Evolutionary conservation across 192 early-diverging fungal genomes (phyloP).

Genomic region (Coemansia sp.): DNA sequence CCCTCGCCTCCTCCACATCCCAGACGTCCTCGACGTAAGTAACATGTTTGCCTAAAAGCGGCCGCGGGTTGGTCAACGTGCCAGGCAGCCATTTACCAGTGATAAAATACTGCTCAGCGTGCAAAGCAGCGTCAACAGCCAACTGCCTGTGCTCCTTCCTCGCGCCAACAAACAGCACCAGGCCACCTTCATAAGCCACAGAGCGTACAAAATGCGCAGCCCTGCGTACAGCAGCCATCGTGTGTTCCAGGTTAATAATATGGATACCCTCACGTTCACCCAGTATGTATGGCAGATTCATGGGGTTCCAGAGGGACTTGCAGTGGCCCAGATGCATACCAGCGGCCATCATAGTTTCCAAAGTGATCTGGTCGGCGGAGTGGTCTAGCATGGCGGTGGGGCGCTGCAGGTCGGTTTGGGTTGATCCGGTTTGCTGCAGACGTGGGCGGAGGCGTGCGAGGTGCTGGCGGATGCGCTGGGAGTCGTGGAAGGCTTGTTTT

Average conservation of each 20-base stretch:
- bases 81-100: constrained; percentile 82
- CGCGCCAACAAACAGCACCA: constrained; percentile 83
- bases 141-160: constrained; percentile 63
- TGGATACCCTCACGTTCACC: constrained; percentile 85
- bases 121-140: constrained; percentile 77
- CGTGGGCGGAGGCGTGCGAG: constrained; percentile 16
- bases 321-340: constrained; percentile 89
- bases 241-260: constrained; percentile 93
- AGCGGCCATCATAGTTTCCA: constrained; percentile 71
- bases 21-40: constrained; percentile 20
- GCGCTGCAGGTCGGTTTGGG: constrained; percentile 9
- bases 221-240: constrained; percentile 76
- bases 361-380: constrained; percentile 51
- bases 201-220: constrained; percentile 70
- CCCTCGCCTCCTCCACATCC: constrained; percentile 38
- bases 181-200: constrained; percentile 73
- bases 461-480: constrained; percentile 10
- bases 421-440: constrained; percentile 11
- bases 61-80: constrained; percentile 77
- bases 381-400: constrained; percentile 5
- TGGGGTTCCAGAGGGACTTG: constrained; percentile 69
- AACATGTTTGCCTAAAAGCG: constrained; percentile 13
- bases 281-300: constrained; percentile 83
- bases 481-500: no score
- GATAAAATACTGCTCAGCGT: constrained; percentile 74